Base-by-base conservation (phyloP, 2,329 filamentous ascomycete species). In the Nothopassalora personata region DNA sequence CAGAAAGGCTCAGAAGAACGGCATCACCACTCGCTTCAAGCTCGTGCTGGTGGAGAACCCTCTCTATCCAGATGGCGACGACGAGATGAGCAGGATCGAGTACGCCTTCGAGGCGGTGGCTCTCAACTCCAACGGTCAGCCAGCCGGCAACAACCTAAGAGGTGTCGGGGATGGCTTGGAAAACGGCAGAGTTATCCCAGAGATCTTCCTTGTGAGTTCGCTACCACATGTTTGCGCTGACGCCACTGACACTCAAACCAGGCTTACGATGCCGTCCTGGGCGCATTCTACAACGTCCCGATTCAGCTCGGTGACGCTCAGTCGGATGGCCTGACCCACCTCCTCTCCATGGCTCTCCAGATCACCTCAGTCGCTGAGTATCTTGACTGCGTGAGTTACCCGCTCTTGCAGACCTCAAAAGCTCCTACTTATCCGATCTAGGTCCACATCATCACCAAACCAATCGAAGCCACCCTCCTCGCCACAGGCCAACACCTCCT, bases 391-490 rank as follows among this genome's bases (percentile, higher is more conserved):
- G 71, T 75, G 15, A 58, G 69, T 65, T 1, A 8, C 9, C 28
- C 34, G 19, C 18, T 31, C 23, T 23, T 39, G 23, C 23, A 23
- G 18, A 27, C 5, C 27, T 30, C 34, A 11, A 11, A 5, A 30
- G 13, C 23, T 27, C 53, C 13, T 56, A 57, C 52, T 60, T 52
- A 61, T 34, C 31, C 7, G 52, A 36, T 15, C 1, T 57, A 71
- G 68, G 55, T 68, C 33, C 66, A 70, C 13, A 64, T 76, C 51
- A 71, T 83, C 60, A 72, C 74, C 51, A 75, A 76, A 28, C 68
- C 74, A 4, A 74, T 83, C 59, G 78, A 81, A 58, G 74, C 77
- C 36, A 75, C 77, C 1, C 74, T 83, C 2, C 68, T 81, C 56
- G 74, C 75, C 53, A 75, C 77, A 34, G 78, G 77, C 19, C 77